Conservation (phyloP, 306 rosid genomes). For the Elaeagnus macrophylla region DNA sequence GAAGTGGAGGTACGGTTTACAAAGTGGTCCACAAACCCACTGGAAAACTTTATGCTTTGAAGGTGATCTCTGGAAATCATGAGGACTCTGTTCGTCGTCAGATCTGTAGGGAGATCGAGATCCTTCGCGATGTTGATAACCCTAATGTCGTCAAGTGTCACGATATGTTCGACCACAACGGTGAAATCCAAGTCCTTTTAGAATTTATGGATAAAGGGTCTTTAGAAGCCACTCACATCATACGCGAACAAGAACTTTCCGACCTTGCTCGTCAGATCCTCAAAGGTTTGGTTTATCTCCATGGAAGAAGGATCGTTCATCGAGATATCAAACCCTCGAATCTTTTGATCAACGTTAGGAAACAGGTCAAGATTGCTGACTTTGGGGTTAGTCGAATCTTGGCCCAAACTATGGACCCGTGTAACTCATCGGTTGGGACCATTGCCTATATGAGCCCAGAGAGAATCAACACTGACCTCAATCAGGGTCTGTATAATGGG, state of each 20-base stretch:
- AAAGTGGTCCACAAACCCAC: slow-evolving; percentile 60
- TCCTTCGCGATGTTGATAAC: slow-evolving; percentile 84
- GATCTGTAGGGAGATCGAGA: slow-evolving; percentile 91
- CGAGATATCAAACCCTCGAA: slow-evolving; percentile 94
- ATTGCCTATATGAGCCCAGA: slow-evolving; percentile 97
- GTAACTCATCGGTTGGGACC: slow-evolving; percentile 87
- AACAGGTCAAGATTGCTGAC: slow-evolving; percentile 94
- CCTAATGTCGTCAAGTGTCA: slow-evolving; percentile 85
- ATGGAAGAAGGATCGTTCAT: slow-evolving; percentile 85
- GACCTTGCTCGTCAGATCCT: slow-evolving; percentile 82
- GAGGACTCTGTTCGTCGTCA: slow-evolving; percentile 69
- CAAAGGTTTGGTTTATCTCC: slow-evolving; percentile 74
- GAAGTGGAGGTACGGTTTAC: slow-evolving; percentile 91
- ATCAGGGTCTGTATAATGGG: slow-evolving; percentile 53
- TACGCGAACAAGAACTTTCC: slow-evolving; percentile 48
- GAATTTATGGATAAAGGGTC: slow-evolving; percentile 93
- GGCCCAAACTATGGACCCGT: slow-evolving; percentile 92
- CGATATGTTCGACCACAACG: slow-evolving; percentile 95
- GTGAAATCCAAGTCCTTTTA: slow-evolving; percentile 81
- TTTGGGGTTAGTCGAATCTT: slow-evolving; percentile 82
- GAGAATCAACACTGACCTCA: slow-evolving; percentile 77
- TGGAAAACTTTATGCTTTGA: slow-evolving; percentile 48
- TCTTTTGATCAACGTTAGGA: slow-evolving; percentile 55
- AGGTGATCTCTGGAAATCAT: slow-evolving; percentile 77
- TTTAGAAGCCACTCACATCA: slow-evolving; percentile 61